phyloP scores from a whole-genome alignment of 768 basidiomycete genomes.

The Grammothele lineata region DNA sequence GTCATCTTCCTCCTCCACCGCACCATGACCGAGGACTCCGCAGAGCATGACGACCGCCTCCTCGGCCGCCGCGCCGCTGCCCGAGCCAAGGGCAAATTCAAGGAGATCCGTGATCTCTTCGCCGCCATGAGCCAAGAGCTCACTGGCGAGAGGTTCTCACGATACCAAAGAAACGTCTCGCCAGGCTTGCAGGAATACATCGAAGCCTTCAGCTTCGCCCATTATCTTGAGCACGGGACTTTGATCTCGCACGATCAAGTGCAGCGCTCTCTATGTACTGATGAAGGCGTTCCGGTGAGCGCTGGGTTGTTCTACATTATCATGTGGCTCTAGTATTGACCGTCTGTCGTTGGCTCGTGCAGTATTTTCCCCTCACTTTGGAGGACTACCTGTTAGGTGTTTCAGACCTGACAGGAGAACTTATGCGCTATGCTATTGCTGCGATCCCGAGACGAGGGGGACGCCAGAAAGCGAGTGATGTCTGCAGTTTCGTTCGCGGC shows the following conservation, averaged over 20 bases:
- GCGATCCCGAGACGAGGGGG: constrained; percentile 67
- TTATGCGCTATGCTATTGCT: constrained; percentile 94
- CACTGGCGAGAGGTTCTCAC: constrained; percentile 69
- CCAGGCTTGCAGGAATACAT: constrained; percentile 93
- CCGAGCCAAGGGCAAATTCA: constrained; percentile 54
- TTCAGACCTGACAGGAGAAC: constrained; percentile 92
- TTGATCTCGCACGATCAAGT: constrained; percentile 69
- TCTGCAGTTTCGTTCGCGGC: constrained; percentile 67
- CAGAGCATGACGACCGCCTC: constrained; percentile 22
- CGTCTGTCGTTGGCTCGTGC: constrained; percentile 1
- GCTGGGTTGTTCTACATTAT: too few relatives aligned
- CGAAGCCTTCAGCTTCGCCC: constrained; percentile 85
- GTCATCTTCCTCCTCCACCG: constrained; percentile 91
- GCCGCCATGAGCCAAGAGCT: constrained; percentile 59
- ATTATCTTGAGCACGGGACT: constrained; percentile 69
- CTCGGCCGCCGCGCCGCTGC: constrained; percentile 45
- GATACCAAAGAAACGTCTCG: constrained; percentile 68
- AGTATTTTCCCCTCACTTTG: constrained; percentile 75
- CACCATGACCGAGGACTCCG: constrained; percentile 42
- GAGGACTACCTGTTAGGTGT: constrained; percentile 91
- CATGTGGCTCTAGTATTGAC: too few relatives aligned
- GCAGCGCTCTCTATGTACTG: constrained; percentile 58
- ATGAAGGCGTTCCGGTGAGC: constrained; percentile 60
- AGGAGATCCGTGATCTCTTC: constrained; percentile 64
- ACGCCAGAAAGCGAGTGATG: constrained; percentile 52